Evolutionary conservation across 1,139 yeast genomes (phyloP).

Genomic region (Saccharomyces hybrid): DNA sequence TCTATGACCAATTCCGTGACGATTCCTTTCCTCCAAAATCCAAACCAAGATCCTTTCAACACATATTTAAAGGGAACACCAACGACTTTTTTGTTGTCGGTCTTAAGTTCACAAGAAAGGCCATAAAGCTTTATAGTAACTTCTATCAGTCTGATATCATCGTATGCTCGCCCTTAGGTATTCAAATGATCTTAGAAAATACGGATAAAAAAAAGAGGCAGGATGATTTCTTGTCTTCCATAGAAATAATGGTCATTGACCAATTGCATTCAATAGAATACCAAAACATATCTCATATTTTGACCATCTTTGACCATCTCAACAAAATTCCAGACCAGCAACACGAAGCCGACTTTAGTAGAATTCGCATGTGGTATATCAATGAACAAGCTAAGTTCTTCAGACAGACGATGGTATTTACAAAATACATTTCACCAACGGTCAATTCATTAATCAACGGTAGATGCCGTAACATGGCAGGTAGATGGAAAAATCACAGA

Average conservation of each 20-base stretch:
- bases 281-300: slow-evolving; percentile 91
- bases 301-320: slow-evolving; percentile 56
- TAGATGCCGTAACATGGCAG: slow-evolving; percentile 55
- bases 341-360: slow-evolving; percentile 80
- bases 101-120: slow-evolving; percentile 78
- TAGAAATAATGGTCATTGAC: slow-evolving; percentile 74
- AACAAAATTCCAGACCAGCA: slow-evolving; percentile 73
- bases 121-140: slow-evolving; percentile 75
- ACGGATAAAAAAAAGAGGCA: slow-evolving; percentile 49
- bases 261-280: slow-evolving; percentile 80
- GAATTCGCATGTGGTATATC: slow-evolving; percentile 88
- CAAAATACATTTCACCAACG: slow-evolving; percentile 73
- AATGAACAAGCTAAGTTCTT: slow-evolving; percentile 71
- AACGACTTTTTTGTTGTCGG: slow-evolving; percentile 91
- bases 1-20: slow-evolving; percentile 59
- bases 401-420: slow-evolving; percentile 71
- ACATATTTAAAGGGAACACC: slow-evolving; percentile 78
- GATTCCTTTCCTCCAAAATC: slow-evolving; percentile 42
- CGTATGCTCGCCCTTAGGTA: slow-evolving; percentile 86
- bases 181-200: slow-evolving; percentile 59
- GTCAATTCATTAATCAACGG: slow-evolving; percentile 58
- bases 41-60: slow-evolving; percentile 79
- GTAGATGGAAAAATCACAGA: slow-evolving; percentile 50
- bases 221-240: slow-evolving; percentile 77
- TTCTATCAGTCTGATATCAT: slow-evolving; percentile 82